Base-by-base conservation (phyloP, 768 basidiomycete species). In the Amanita exitialis region DNA sequence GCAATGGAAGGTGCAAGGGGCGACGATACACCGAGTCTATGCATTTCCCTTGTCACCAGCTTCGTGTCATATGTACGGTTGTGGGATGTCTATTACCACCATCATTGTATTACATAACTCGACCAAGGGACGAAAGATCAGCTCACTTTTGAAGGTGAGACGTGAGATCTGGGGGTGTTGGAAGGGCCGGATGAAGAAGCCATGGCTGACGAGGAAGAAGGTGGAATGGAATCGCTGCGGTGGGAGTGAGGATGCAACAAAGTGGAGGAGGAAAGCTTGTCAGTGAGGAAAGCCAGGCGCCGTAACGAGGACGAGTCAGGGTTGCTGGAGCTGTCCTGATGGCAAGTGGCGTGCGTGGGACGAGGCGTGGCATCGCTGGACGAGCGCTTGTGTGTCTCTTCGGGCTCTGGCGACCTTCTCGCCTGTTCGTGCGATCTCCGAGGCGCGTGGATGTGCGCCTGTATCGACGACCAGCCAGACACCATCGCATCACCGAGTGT, bases 11-110 rank as follows among this genome's bases (percentile, higher is more conserved):
- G 78, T 1, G 74, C 73, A 10, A 81, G 71, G 7, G 76, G 72
- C 3, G 69, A 63, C 8, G 76, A 71, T 23, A 74, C 80, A 25
- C 83, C 87, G 3, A 90, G 77, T 30, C 89, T 78, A 59, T 90
- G 86, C 86, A 91, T 90, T 65, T 91, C 89, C 36, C 85, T 79
- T 2, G 84, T 78, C 56, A 90, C 85, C 43, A 87, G 71, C 63
- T 90, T 87, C 13, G 83, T 73, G 67, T 88, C 86, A 64, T 88
- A 89, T 1, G 85, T 86, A 18, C 86, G 80, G 20, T 78, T 74
- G 62, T 84, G 78, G 8, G 80, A 76, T 35, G 75, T 66, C 78
- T 75, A 53, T 36, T 32, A 49, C 42, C 41, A 34, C 30, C 3
- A 4, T 32, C 32, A 21, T 51, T 53, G 43, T 37, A 47, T 37